Base-by-base conservation (phyloP, 2,329 filamentous ascomycete genomes). In the Diplodia scrobiculata region DNA sequence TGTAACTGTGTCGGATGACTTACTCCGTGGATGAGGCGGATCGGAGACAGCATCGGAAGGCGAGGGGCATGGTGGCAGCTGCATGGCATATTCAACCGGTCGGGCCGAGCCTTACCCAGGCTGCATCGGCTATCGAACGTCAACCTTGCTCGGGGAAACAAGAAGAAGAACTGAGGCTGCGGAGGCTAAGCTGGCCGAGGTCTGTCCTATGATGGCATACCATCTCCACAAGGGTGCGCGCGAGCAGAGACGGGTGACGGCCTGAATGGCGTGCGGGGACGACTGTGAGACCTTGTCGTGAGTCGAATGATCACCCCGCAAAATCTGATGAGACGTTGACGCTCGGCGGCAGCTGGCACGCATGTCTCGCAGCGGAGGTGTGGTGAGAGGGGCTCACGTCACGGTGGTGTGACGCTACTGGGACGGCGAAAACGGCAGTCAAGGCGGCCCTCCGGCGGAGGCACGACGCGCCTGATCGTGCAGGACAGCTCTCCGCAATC, bases 51-150 rank as follows among this genome's bases (percentile, higher is more conserved):
- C 27, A 11, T 62, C 55, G 55, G 55, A 14, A 25, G 36, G 54
- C 54, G 55, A 60, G 17, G 41, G 58, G 27, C 27, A 50, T 32
- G 17, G 58, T 47, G 48, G 58, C 32, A 36, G 58, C 32, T 50
- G 58, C 58, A 62, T 48, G 58, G 58, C 11, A 50, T 50, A 29
- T 62, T 62, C 58, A 51, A 45, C 58, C 63, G 51, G 51, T 51
- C 63, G 63, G 63, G 63, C 63, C 63, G 63, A 65, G 63, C 63
- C 63, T 55, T 50, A 21, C 19, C 45, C 50, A 55, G 63, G 32
- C 55, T 55, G 60, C 51, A 21, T 55, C 51, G 63, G 38, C 38
- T 32, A 65, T 55, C 63, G 51, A 55, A 47, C 45, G 47, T 45
- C 36, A 11, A 45, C 21, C 9, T 11, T 9, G 38, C 55, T 48